phyloP scores from a whole-genome alignment of 139 green algal genomes.

The Chlamydomonas incerta region DNA sequence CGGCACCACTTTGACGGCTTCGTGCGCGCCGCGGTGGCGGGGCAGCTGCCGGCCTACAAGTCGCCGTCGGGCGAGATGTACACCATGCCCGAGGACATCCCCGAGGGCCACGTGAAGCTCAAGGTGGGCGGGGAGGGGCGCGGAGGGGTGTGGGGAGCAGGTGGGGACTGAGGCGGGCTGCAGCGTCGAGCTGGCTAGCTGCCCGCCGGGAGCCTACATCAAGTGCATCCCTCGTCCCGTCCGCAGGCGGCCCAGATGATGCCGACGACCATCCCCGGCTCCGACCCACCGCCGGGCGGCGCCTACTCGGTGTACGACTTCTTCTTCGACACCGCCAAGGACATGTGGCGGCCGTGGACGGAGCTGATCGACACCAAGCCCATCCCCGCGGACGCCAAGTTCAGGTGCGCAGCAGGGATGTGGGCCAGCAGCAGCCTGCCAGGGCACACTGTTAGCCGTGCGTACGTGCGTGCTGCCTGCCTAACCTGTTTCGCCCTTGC shows the following conservation, averaged over 20 bases:
- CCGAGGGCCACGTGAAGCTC: constrained; percentile 37
- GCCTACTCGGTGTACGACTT: constrained; percentile 53
- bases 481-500: no score
- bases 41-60: constrained; percentile 51
- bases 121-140: background rate
- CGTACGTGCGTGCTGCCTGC: no score
- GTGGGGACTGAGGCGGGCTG: background rate
- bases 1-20: constrained; percentile 74
- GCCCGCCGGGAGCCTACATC: no score
- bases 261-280: constrained; percentile 31
- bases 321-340: constrained; percentile 55
- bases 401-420: no score
- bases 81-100: constrained; percentile 66
- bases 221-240: no score
- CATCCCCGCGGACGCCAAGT: constrained; percentile 54
- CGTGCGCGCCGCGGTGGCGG: constrained; percentile 55
- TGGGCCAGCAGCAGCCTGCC: no score
- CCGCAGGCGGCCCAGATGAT: constrained; percentile 50
- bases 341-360: constrained; percentile 57
- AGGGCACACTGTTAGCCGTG: no score
- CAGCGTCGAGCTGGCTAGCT: background rate
- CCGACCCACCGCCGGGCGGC: background rate
- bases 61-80: constrained; percentile 64
- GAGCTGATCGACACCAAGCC: constrained; percentile 45
- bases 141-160: no score